Evolutionary conservation across 2,329 filamentous ascomycete genomes (phyloP).

Genomic region (Arthrobotrys musiformis): DNA sequence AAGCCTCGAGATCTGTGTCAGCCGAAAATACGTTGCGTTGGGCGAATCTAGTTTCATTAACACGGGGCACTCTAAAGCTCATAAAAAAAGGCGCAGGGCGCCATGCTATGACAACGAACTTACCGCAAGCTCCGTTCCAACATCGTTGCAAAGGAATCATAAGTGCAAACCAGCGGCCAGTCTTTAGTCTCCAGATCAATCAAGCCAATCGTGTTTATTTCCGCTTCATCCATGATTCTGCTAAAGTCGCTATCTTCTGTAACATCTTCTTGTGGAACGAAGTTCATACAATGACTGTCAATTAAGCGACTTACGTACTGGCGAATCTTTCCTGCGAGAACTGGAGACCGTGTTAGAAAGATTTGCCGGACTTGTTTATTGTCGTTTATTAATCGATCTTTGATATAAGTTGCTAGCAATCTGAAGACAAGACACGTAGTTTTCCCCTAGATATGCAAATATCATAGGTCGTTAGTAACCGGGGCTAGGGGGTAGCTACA

Average conservation of each 20-base stretch:
- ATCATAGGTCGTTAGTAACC: background rate
- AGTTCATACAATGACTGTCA: slow-evolving; percentile 9
- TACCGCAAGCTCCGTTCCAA: slow-evolving; percentile 21
- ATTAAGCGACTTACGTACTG: slow-evolving; percentile 30
- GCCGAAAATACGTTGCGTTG: slow-evolving; percentile 18
- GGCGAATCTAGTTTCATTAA: slow-evolving; percentile 10
- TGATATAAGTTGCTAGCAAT: slow-evolving; percentile 13
- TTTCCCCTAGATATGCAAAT: slow-evolving; percentile 7
- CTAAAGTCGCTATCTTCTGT: background rate
- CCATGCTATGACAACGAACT: background rate
- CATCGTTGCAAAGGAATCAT: slow-evolving; percentile 24
- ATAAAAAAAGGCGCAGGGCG: too few relatives aligned
- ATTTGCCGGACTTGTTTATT: slow-evolving; percentile 23
- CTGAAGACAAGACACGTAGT: slow-evolving; percentile 30
- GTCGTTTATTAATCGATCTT: background rate
- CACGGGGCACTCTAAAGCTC: background rate
- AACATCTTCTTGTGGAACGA: background rate
- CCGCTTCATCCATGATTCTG: background rate
- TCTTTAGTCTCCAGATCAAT: background rate
- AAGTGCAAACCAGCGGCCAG: slow-evolving; percentile 34
- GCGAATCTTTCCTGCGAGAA: slow-evolving; percentile 31
- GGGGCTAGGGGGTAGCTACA: background rate
- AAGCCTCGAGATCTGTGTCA: background rate
- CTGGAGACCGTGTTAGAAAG: slow-evolving; percentile 34
- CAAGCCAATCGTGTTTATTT: background rate